A percentile compares a stretch with the other conserved stretches of the same genome.
Evolutionary conservation across 2,329 filamentous ascomycete genomes (phyloP).

Genomic region (Pleurostoma richardsiae): DNA sequence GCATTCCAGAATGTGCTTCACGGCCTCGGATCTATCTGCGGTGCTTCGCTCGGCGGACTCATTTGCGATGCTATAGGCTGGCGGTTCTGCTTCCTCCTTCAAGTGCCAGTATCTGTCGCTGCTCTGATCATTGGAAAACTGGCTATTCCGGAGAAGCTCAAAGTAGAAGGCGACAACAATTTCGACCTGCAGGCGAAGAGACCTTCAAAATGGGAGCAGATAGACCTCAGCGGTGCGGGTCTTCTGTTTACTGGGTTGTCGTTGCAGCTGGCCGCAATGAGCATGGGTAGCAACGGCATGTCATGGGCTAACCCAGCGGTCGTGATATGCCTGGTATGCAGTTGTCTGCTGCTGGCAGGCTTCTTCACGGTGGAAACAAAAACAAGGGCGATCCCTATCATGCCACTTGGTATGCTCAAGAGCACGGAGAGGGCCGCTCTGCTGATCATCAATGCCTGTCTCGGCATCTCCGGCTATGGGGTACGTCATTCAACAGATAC

Average conservation of each 20-base stretch:
- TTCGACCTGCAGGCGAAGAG: conserved; percentile 12
- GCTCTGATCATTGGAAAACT: conserved; percentile 48
- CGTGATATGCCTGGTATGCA: conserved; percentile 35
- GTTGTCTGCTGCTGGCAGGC: conserved; percentile 32
- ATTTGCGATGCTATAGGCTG: conserved; percentile 62
- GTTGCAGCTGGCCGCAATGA: conserved; percentile 49
- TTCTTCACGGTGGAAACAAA: conserved; percentile 44
- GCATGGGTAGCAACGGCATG: conserved; percentile 50
- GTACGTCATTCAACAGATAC: conserved; percentile 31
- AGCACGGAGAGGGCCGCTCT: conserved; percentile 49
- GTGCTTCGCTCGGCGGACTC: conserved; percentile 59
- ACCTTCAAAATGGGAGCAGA: conserved; percentile 40
- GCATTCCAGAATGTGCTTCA: conserved; percentile 56
- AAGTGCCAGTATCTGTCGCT: conserved; percentile 53
- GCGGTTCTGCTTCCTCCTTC: conserved; percentile 62
- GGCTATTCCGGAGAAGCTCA: conserved; percentile 42
- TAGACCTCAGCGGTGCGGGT: conserved; percentile 54
- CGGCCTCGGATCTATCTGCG: conserved; percentile 57
- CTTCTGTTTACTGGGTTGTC: conserved; percentile 55
- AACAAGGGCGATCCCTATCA: conserved; percentile 46
- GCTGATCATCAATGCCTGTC: conserved; percentile 54
- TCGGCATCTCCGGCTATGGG: conserved; percentile 57
- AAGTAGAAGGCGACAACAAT: conserved; percentile 13
- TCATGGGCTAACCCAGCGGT: conserved; percentile 47
- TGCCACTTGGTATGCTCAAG: conserved; percentile 51